Percentiles rank a stretch among this genome's conserved stretches.
Conservation (phyloP, 140 eudicot species). For the Stevia rebaudiana region DNA sequence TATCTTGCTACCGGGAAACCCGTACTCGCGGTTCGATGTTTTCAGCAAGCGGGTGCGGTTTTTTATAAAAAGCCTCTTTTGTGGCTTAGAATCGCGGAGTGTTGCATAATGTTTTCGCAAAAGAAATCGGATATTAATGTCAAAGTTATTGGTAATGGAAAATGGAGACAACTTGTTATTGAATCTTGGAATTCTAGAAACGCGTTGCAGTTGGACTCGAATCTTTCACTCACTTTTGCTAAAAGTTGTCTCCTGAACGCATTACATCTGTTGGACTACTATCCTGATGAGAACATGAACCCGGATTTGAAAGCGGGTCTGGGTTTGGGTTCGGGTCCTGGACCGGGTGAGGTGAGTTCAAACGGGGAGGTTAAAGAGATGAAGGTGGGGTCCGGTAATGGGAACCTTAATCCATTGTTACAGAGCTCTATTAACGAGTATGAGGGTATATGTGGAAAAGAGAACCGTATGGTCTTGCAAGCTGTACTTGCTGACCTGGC, state of each 20-base stretch:
- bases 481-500: constrained; percentile 78
- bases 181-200: constrained; percentile 35
- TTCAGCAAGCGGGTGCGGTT: constrained; percentile 53
- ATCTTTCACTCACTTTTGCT: constrained; percentile 65
- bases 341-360: constrained; percentile 40
- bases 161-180: constrained; percentile 68
- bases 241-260: constrained; percentile 66
- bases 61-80: constrained; percentile 68
- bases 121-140: constrained; percentile 48
- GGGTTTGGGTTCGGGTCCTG: constrained; percentile 19
- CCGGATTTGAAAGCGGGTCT: constrained; percentile 28
- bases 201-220: constrained; percentile 27
- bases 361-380: constrained; percentile 76
- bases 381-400: constrained; percentile 43
- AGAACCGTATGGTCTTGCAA: constrained; percentile 61
- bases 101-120: constrained; percentile 70
- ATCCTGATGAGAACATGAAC: constrained; percentile 27
- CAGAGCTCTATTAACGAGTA: constrained; percentile 47
- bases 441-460: constrained; percentile 47
- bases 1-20: constrained; percentile 79
- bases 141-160: constrained; percentile 69
- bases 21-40: constrained; percentile 65
- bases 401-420: constrained; percentile 35
- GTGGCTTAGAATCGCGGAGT: constrained; percentile 86
- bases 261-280: constrained; percentile 42